Conservation (phyloP, 495 filamentous ascomycete species). For the Xylaria sp. region DNA sequence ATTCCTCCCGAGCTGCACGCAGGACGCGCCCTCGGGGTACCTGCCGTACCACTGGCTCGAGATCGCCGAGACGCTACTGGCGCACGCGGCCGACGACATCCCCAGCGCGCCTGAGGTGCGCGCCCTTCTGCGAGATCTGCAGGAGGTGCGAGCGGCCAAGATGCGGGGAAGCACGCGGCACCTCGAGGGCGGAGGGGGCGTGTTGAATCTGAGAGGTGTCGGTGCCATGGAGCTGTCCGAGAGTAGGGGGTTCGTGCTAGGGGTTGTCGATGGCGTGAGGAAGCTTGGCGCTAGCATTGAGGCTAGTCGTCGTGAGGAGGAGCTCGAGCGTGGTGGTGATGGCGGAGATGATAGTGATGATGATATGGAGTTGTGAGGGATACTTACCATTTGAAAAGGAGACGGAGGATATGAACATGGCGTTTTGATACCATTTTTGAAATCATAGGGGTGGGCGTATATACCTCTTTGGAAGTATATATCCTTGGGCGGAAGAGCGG, state of each 20-base stretch:
- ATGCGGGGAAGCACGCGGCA: slow-evolving; percentile 75
- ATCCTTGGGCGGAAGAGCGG: neutral
- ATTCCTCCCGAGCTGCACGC: slow-evolving; percentile 66
- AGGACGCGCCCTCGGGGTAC: slow-evolving; percentile 64
- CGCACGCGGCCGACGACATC: slow-evolving; percentile 85
- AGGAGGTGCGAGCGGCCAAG: slow-evolving; percentile 90
- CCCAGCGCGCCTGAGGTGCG: slow-evolving; percentile 76
- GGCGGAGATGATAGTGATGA: slow-evolving; percentile 53
- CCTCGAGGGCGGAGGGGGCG: slow-evolving; percentile 70
- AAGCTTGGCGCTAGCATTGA: slow-evolving; percentile 66
- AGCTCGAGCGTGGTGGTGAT: slow-evolving; percentile 52
- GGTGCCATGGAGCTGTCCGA: slow-evolving; percentile 92
- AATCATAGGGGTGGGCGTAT: neutral
- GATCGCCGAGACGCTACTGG: slow-evolving; percentile 81
- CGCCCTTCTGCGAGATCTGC: slow-evolving; percentile 77
- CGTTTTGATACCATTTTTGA: slow-evolving; percentile 14
- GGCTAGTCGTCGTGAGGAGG: slow-evolving; percentile 60
- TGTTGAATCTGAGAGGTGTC: slow-evolving; percentile 79
- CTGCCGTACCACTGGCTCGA: slow-evolving; percentile 96
- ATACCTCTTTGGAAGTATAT: neutral
- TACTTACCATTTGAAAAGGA: neutral
- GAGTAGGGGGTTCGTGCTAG: slow-evolving; percentile 80
- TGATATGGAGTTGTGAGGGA: slow-evolving; percentile 53
- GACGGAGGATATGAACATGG: neutral
- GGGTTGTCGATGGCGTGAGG: slow-evolving; percentile 87